A percentile compares a stretch with the other conserved stretches of the same genome.
phyloP scores from a whole-genome alignment of 139 green algal genomes.

The Chlamydomonas schloesseri region DNA sequence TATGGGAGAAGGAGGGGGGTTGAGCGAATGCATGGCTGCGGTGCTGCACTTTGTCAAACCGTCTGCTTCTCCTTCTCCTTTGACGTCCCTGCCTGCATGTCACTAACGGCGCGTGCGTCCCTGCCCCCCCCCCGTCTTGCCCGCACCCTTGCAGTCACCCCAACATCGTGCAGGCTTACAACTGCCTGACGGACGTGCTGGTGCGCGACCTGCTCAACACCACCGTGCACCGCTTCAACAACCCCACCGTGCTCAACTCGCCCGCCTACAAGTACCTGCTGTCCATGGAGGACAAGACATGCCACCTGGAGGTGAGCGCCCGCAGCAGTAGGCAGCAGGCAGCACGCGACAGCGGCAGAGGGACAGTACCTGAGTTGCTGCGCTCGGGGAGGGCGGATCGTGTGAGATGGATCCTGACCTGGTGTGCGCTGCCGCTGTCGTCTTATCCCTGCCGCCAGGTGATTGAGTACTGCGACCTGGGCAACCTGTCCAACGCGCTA shows the following conservation, averaged over 20 bases:
- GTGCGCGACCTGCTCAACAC: conserved; percentile 56
- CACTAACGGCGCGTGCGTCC: too few relatives aligned
- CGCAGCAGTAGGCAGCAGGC: too few relatives aligned
- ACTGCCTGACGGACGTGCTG: conserved; percentile 70
- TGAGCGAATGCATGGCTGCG: too few relatives aligned
- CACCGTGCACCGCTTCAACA: conserved; percentile 46
- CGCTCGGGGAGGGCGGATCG: too few relatives aligned
- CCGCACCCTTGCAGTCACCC: not conserved
- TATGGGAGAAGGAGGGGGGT: too few relatives aligned
- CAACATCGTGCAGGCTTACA: conserved; percentile 56
- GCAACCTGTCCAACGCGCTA: conserved; percentile 69
- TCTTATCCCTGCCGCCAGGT: conserved; percentile 37
- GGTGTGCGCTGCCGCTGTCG: too few relatives aligned
- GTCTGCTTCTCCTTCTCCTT: too few relatives aligned
- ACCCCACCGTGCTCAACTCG: conserved; percentile 31
- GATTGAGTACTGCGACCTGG: conserved; percentile 76
- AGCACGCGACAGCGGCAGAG: too few relatives aligned
- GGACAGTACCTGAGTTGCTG: too few relatives aligned
- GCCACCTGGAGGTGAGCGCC: conserved; percentile 61
- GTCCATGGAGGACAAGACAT: conserved; percentile 57
- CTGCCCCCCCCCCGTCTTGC: not conserved
- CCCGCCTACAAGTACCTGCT: conserved; percentile 60
- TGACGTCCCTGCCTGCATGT: too few relatives aligned
- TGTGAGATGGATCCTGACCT: too few relatives aligned
- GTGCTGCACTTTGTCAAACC: too few relatives aligned